Percentiles rank a stretch among this genome's conserved stretches.
phyloP scores from a whole-genome alignment of 2,329 filamentous ascomycete genomes.

The Acrocalymma vagum region DNA sequence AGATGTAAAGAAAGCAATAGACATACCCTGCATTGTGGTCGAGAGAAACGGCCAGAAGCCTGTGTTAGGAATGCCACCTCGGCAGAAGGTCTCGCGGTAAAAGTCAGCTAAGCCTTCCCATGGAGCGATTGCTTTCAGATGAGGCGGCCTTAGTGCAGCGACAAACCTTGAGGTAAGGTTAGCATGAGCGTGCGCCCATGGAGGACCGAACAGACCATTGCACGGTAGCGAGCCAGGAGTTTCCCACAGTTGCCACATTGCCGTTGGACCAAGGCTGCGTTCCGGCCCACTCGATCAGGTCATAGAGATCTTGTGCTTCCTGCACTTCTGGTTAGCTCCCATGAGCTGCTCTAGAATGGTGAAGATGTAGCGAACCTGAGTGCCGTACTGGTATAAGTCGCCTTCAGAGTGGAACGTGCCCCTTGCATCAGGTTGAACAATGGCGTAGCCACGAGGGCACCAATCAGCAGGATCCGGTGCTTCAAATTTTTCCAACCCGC shows the following conservation, averaged over 20 bases:
- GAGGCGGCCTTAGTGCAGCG: slow-evolving; percentile 51
- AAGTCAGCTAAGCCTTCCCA: slow-evolving; percentile 53
- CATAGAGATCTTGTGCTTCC: slow-evolving; percentile 55
- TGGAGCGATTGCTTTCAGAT: slow-evolving; percentile 52
- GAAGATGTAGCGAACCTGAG: slow-evolving; percentile 4
- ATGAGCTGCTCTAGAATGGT: slow-evolving; percentile 9
- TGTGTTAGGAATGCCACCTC: no score
- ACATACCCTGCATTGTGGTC: no score
- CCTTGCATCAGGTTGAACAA: slow-evolving; percentile 39
- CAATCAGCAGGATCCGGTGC: slow-evolving; percentile 49
- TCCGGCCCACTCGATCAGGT: slow-evolving; percentile 53
- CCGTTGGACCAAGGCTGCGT: slow-evolving; percentile 56
- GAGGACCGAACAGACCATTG: no score
- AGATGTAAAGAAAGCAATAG: no score
- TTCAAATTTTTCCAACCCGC: slow-evolving; percentile 50
- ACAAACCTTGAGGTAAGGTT: no score
- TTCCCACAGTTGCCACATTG: slow-evolving; percentile 46
- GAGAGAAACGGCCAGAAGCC: no score
- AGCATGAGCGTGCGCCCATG: no score
- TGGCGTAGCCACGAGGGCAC: slow-evolving; percentile 38
- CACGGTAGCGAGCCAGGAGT: slow-evolving; percentile 50
- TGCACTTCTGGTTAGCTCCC: no score
- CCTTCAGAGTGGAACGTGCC: slow-evolving; percentile 44
- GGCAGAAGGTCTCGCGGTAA: slow-evolving; percentile 2
- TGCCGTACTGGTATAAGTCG: slow-evolving; percentile 6